Evolutionary conservation across 495 filamentous ascomycete genomes (phyloP).

Genomic region (Neurospora terricola): DNA sequence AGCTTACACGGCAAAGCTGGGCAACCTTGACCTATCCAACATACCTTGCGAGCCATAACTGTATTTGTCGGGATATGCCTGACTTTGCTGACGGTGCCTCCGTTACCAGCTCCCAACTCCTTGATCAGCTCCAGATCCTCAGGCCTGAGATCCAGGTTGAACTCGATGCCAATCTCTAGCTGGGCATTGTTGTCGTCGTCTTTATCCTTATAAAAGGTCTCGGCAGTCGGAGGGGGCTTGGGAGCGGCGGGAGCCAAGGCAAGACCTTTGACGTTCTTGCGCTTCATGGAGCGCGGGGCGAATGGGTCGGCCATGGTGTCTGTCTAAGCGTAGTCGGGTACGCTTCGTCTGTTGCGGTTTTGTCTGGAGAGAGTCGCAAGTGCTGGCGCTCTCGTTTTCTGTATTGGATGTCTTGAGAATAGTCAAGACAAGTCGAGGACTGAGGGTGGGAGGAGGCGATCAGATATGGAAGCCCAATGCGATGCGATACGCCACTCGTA

Average conservation of each 20-base stretch:
- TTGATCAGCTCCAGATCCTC: constrained; percentile 90
- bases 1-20: not conserved
- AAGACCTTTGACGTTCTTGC: constrained; percentile 96
- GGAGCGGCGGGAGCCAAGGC: constrained; percentile 62
- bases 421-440: not conserved
- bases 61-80: constrained; percentile 90
- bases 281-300: constrained; percentile 84
- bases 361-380: not conserved
- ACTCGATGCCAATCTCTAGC: constrained; percentile 94
- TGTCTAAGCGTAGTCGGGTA: constrained; percentile 1
- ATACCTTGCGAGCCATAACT: constrained; percentile 94
- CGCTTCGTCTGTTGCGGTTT: not conserved
- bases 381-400: not conserved
- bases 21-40: constrained; percentile 9
- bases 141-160: constrained; percentile 80
- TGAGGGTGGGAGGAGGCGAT: not conserved
- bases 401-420: not conserved
- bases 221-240: constrained; percentile 33
- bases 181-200: constrained; percentile 54
- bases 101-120: constrained; percentile 92
- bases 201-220: constrained; percentile 43
- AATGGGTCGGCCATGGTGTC: constrained; percentile 72
- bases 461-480: not conserved
- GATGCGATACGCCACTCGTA: not conserved
- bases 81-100: constrained; percentile 95